Percentiles rank a stretch among this genome's conserved stretches.
Conservation (phyloP, 768 basidiomycete genomes). For the Coprinellus micaceus region DNA sequence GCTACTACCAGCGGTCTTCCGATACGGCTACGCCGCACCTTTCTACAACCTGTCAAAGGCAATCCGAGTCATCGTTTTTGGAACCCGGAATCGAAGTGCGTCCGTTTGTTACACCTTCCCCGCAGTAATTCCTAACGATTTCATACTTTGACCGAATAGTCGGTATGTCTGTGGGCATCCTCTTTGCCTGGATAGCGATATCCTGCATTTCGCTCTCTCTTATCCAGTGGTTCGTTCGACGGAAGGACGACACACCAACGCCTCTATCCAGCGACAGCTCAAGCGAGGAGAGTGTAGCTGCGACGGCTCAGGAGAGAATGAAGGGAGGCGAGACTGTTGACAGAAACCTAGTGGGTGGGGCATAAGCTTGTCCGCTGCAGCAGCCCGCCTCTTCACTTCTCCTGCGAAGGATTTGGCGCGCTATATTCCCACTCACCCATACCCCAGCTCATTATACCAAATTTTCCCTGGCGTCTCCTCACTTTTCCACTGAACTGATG, state of each 20-base stretch:
- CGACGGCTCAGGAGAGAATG: too few species aligned
- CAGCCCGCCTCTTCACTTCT: too few species aligned
- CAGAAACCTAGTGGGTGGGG: too few species aligned
- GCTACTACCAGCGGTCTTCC: conserved; percentile 48
- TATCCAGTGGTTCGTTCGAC: conserved; percentile 35
- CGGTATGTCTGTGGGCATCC: conserved; percentile 58
- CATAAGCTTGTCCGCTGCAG: too few species aligned
- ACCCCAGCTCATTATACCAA: too few species aligned
- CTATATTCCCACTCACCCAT: too few species aligned
- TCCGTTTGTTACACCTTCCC: background rate
- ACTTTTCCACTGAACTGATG: too few species aligned
- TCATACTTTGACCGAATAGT: conserved; percentile 33
- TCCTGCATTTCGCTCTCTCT: conserved; percentile 52
- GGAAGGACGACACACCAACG: background rate
- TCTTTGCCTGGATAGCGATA: conserved; percentile 51
- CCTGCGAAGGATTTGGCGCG: too few species aligned
- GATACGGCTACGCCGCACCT: conserved; percentile 59
- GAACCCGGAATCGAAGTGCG: conserved; percentile 53
- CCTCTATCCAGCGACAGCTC: background rate
- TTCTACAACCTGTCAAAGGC: conserved; percentile 61
- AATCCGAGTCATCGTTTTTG: conserved; percentile 53
- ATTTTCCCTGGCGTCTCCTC: too few species aligned
- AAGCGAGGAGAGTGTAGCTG: too few species aligned
- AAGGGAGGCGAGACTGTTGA: too few species aligned
- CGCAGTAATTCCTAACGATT: background rate